phyloP scores from a whole-genome alignment of 805 yeast genomes.

The Metahyphopichia silvanorum region DNA sequence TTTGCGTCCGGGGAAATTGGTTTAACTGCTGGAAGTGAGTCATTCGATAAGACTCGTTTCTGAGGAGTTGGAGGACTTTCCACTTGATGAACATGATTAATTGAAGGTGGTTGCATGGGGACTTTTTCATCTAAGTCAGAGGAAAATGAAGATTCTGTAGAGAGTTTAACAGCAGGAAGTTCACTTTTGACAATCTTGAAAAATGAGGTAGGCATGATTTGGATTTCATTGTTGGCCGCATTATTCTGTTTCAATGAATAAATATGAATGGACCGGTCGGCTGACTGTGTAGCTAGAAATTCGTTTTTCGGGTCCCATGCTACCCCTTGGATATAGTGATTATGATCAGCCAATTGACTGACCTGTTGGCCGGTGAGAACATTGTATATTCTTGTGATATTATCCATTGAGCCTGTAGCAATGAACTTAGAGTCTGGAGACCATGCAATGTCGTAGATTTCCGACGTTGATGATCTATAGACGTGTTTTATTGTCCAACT shows the following conservation, averaged over 20 bases:
- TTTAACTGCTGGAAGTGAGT: conserved; percentile 32
- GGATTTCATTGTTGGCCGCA: conserved; percentile 14
- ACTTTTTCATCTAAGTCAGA: too few species aligned
- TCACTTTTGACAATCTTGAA: conserved; percentile 6
- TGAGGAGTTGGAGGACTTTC: conserved; percentile 1
- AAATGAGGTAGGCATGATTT: conserved; percentile 9
- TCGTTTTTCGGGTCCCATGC: conserved; percentile 89
- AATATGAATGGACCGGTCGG: conserved; percentile 81
- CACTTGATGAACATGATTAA: conserved; percentile 2
- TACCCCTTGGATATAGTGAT: conserved; percentile 93
- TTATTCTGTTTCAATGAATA: conserved; percentile 41
- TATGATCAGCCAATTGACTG: conserved; percentile 65
- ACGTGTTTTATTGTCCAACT: conserved; percentile 68
- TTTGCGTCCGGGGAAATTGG: conserved; percentile 16
- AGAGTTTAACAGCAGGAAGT: conserved; percentile 5
- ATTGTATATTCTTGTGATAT: conserved; percentile 66
- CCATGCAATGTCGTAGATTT: conserved; percentile 91
- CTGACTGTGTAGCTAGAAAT: conserved; percentile 80
- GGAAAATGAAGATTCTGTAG: too few species aligned
- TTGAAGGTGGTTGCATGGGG: conserved; percentile 4
- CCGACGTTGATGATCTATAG: conserved; percentile 61
- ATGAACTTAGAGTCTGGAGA: conserved; percentile 77
- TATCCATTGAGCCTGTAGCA: conserved; percentile 92
- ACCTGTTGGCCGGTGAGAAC: conserved; percentile 55
- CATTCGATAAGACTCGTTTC: background rate